Base-by-base conservation (phyloP, 306 rosid species). In the Cicer pinnatifidum region DNA sequence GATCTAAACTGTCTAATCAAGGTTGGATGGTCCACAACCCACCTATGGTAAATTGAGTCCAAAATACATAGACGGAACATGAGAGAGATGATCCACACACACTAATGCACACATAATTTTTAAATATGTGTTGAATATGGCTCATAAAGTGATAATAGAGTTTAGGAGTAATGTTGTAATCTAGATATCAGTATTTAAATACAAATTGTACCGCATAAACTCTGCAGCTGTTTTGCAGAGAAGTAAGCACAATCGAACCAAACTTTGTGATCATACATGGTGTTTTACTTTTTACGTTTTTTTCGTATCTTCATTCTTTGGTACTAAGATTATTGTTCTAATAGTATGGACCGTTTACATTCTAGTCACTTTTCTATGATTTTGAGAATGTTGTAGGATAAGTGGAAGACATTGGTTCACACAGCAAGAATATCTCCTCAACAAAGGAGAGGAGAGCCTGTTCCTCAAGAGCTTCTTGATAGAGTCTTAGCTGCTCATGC, bases 401-500 rank as follows among this genome's bases (percentile, higher is more conserved):
- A 91, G 78, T 91, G 97, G 97, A 91, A 91, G 83, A 88, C 92
- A 52, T 73, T 87, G 82, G 97, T 91, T 71, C 94, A 91, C 80
- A 91, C 97, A 2, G 94, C 97, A 17, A 85, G 89, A 78, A 91
- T 91, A 82, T 87, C 89, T 51, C 92, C 90, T 48, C 94, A 85
- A 37, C 92, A 87, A 65, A 84, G 97, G 76, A 88, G 94, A 69
- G 94, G 97, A 19, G 94, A 84, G 52, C 94, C 97, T 5, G 94
- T 91, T 73, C 97, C 97, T 7, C 94, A 88, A 66, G 92, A 87
- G 82, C 92, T 89, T 70, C 78, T 91, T 72, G 97, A 89, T 60
- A 82, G 94, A 61, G 92, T 91, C 75, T 83, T 88, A 57, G 75
- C 87, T n/a, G 85, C 92, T 23, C 94, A 89, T 78, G 90, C 94